Evolutionary conservation across 495 filamentous ascomycete genomes (phyloP), one percentile per base, ranked within the genome.

Genomic region (Penicillium verhagenii): DNA sequence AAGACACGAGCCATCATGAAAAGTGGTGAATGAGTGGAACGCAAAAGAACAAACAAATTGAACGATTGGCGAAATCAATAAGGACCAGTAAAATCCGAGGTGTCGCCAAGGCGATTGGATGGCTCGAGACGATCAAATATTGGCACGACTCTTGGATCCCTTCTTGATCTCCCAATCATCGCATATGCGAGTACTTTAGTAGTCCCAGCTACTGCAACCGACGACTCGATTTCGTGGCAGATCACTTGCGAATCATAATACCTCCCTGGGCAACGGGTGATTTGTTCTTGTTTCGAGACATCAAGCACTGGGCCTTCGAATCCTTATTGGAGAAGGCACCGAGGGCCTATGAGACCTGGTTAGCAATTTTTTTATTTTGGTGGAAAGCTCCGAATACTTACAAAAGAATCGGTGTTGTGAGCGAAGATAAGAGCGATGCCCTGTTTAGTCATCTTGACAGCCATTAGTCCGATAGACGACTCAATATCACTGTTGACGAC

Each of bases 331-430:
- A 81, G 90, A 97, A 94, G n/a, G 88, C 91, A 1, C 88, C 86
- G 11, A 96, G 68, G 19, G 90, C 91, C 80, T 86, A 59, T 24
- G 26, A 38, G n/a, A 21, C 53, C 47, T 40, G 13, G 37, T 71
- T 54, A 66, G 63, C 21, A 11, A 19, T 3, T 5, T 13, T 13
- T 10, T 10, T 23, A 13, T 3, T 8, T 23, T 13, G 8, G 39
- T 33, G 21, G 8, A 13, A 21, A 37, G 13, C 42, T 21, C n/a
- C 5, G 10, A 18, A n/a, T 1, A 70, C 79, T 72, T 61, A 83
- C 78, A 64, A 97, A 96, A 0, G 90, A 94, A 60, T 96, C 91
- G 3, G 91, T 96, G 65, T 95, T 97, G 70, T 97, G 92, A 1
- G 85, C 91, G 67, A 92, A 97, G 68, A 90, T 91, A 16, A 97